Evolutionary conservation across 169 alveolate species (phyloP).

Genomic region (Plasmodium gaboni): DNA sequence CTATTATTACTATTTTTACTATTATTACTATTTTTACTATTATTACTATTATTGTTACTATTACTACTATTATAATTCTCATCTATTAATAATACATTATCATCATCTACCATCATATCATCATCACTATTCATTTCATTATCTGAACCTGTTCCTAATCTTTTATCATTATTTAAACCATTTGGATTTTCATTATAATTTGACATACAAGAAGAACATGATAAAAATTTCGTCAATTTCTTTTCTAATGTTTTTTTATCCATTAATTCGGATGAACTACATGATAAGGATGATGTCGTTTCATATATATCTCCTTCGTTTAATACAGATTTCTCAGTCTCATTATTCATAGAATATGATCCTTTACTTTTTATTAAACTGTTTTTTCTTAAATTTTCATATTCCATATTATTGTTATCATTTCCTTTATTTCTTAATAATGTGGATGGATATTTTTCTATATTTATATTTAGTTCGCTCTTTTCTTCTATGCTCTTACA

Average conservation of each 20-base stretch:
- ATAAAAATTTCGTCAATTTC: conserved; percentile 38
- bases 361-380: background rate
- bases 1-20: background rate
- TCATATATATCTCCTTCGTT: background rate
- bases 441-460: background rate
- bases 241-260: conserved; percentile 31
- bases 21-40: background rate
- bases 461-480: background rate
- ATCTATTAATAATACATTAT: background rate
- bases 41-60: background rate
- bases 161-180: background rate
- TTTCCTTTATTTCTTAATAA: background rate
- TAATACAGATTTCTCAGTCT: background rate
- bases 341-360: conserved; percentile 1
- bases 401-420: background rate
- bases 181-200: conserved; percentile 15
- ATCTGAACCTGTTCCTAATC: background rate
- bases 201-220: conserved; percentile 57
- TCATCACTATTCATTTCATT: background rate
- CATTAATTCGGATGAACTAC: conserved; percentile 24
- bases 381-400: background rate
- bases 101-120: background rate
- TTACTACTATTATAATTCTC: background rate
- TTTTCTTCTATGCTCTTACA: background rate
- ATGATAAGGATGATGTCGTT: conserved; percentile 3